Evolutionary conservation across 306 rosid genomes (phyloP).

Genomic region (Phaseolus lunatus): DNA sequence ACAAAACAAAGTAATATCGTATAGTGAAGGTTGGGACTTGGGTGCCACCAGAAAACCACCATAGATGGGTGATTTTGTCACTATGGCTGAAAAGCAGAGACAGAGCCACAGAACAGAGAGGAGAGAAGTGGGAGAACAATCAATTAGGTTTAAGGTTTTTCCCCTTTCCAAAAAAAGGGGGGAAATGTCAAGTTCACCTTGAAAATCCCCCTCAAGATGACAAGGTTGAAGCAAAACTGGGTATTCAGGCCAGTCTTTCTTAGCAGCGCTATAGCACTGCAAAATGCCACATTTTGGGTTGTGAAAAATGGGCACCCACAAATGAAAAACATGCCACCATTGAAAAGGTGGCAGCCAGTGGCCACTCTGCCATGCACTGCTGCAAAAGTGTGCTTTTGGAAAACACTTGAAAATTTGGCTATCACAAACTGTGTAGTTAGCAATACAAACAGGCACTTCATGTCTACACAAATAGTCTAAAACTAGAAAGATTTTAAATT

Average conservation of each 20-base stretch:
- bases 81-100: neutral
- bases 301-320: neutral
- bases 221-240: neutral
- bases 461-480: neutral
- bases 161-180: neutral
- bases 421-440: neutral
- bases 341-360: neutral
- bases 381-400: neutral
- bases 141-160: neutral
- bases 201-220: neutral
- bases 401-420: neutral
- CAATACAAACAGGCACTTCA: neutral
- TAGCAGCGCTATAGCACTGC: neutral
- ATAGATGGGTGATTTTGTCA: neutral
- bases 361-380: neutral
- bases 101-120: neutral
- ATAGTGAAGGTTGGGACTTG: neutral
- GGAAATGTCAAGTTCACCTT: neutral
- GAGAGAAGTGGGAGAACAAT: neutral
- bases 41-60: neutral
- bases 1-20: neutral
- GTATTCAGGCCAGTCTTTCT: neutral
- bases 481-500: conserved; percentile 3
- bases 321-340: neutral
- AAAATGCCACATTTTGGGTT: neutral